A percentile compares a stretch with the other conserved stretches of the same genome.
phyloP scores from a whole-genome alignment of 164 flowering plant genomes.

The Litsea cubeba region DNA sequence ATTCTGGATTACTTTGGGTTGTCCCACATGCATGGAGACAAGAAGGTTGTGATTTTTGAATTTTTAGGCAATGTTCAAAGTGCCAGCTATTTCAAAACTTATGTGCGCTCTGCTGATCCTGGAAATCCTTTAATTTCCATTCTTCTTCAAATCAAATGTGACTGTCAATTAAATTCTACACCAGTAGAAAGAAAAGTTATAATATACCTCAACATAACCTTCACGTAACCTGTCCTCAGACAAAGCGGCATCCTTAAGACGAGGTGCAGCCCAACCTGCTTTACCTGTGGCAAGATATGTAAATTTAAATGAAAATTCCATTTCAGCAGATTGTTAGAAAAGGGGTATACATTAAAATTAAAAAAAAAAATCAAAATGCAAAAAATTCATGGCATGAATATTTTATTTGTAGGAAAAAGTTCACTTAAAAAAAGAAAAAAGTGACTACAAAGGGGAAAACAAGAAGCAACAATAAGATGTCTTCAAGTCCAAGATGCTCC shows the following conservation, averaged over 20 bases:
- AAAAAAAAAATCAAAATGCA: neutral
- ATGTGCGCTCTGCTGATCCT: no score
- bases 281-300: conserved; percentile 46
- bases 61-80: no score
- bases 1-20: no score
- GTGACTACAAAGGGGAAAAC: neutral
- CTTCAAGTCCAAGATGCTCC: neutral
- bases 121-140: no score
- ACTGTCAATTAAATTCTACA: neutral
- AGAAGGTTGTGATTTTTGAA: no score
- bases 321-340: neutral
- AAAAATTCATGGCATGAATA: neutral
- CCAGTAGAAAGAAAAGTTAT: no score
- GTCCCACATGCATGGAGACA: no score
- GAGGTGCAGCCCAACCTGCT: conserved; percentile 96
- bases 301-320: neutral
- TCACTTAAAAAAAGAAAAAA: neutral
- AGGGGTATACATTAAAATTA: neutral
- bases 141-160: no score
- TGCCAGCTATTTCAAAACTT: no score
- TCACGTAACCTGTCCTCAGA: conserved; percentile 87
- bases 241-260: conserved; percentile 92
- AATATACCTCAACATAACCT: conserved; percentile 78
- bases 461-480: neutral
- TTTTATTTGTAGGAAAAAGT: neutral